A percentile compares a stretch with the other conserved stretches of the same genome.
Conservation (phyloP, 2,329 filamentous ascomycete genomes). For the Aspergillus flavus region DNA sequence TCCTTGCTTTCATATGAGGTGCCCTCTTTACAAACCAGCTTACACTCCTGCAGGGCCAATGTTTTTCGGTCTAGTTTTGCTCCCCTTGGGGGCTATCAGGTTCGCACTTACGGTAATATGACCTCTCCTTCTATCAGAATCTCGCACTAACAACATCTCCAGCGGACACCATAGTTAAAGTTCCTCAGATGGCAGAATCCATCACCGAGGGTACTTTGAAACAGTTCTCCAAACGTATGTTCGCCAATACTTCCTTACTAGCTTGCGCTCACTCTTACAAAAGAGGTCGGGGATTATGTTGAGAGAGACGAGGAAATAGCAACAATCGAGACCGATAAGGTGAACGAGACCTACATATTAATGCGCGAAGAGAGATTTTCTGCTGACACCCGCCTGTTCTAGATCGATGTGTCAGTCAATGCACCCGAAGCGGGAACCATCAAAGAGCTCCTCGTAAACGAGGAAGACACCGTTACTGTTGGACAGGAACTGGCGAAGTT, state of each 20-base stretch:
- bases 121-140: not conserved
- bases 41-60: constrained; percentile 24
- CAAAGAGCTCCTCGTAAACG: constrained; percentile 86
- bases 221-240: constrained; percentile 79
- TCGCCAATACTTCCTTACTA: constrained; percentile 21
- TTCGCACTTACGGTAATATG: constrained; percentile 40
- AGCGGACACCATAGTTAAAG: constrained; percentile 86
- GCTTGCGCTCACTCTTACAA: constrained; percentile 22
- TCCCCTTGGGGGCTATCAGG: constrained; percentile 31
- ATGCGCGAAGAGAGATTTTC: not conserved
- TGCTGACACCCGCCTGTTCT: constrained; percentile 13
- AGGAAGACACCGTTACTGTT: constrained; percentile 93
- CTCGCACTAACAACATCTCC: constrained; percentile 15
- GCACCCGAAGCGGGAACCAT: constrained; percentile 87
- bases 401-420: constrained; percentile 98
- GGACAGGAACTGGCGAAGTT: constrained; percentile 88
- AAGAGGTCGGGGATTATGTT: constrained; percentile 86
- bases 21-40: not conserved
- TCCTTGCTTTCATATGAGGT: not conserved
- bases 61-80: constrained; percentile 27
- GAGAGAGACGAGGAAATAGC: constrained; percentile 97
- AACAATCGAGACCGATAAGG: constrained; percentile 99
- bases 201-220: constrained; percentile 97
- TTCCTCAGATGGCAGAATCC: constrained; percentile 97
- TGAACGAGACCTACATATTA: constrained; percentile 40